Conservation (phyloP, 192 early-diverging fungal genomes). For the Obelidium mucronatum region DNA sequence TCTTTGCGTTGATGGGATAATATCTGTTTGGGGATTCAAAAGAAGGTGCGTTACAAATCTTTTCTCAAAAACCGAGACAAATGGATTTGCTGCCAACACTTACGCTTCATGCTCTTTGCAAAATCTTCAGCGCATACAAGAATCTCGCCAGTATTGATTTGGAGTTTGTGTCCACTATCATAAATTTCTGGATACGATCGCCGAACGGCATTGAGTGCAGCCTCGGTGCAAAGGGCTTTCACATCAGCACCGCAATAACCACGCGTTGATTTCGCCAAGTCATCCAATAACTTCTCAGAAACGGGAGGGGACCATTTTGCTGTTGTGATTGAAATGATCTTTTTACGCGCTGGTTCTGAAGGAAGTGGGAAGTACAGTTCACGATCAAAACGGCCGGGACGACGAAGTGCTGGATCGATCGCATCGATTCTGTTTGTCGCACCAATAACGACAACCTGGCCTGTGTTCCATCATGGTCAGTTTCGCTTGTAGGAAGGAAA, state of each 20-base stretch:
- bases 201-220: conserved; percentile 73
- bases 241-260: conserved; percentile 78
- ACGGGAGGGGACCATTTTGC: conserved; percentile 60
- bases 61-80: not conserved
- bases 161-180: conserved; percentile 57
- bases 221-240: conserved; percentile 73
- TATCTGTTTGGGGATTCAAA: conserved; percentile 32
- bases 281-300: conserved; percentile 49
- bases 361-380: conserved; percentile 76
- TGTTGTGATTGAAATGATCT: conserved; percentile 73
- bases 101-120: conserved; percentile 44
- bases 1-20: conserved; percentile 55
- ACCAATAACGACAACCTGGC: conserved; percentile 81
- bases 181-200: conserved; percentile 76
- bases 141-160: conserved; percentile 58
- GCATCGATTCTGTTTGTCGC: conserved; percentile 80
- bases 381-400: conserved; percentile 78
- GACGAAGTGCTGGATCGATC: conserved; percentile 76
- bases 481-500: not conserved
- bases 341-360: conserved; percentile 56
- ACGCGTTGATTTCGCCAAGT: conserved; percentile 62
- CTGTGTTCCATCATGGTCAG: no score
- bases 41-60: not conserved
- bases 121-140: conserved; percentile 67
- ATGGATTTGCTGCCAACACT: not conserved